Base-by-base conservation (phyloP, 352 stramenopile species). In the Phytophthora meadii region DNA sequence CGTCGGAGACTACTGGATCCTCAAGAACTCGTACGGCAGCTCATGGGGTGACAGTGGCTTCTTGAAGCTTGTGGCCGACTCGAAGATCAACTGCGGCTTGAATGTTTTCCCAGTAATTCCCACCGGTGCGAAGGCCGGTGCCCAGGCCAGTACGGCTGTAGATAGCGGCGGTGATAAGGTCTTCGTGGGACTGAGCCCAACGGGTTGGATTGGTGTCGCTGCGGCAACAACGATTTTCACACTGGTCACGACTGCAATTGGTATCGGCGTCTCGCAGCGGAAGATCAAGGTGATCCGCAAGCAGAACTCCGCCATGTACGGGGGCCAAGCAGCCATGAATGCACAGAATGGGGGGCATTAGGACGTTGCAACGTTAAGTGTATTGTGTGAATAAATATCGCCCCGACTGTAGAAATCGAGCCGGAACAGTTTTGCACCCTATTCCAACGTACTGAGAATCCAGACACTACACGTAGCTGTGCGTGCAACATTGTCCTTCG, bases 11-110 rank as follows among this genome's bases (percentile, higher is more conserved):
- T 94, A 92, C 58, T 94, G 86, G 86, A 90, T 94, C 47, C 50
- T 94, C 15, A 94, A 94, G 60, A 94, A 94, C 58, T 94, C 86
- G 51, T 94, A 92, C 72, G 83, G 81, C 15, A 81, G 70, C 27
- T 82, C 67, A 8, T 94, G 83, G 84, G 86, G 86, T 30, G 73
- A 79, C 19, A 76, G 58, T 15, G 86, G 86, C 32, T 92, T 84
- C 41, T 81, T 94, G 37, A 80, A 83, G 41, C 68, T 92, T 25
- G 42, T 92, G 1, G 80, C 79, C 0, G 86, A 94, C 58, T 61
- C 70, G 48, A 92, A 90, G 56, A 72, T 87, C 28, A 94, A 94
- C 65, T 94, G 86, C 54, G 84, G 86, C 0, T 70, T 94, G 39
- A 93, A 92, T 46, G 77, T 94, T 11, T 94, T 93, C 56, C 86